Base-by-base conservation (phyloP, 2,329 filamentous ascomycete species). In the Lecanosticta acicola region DNA sequence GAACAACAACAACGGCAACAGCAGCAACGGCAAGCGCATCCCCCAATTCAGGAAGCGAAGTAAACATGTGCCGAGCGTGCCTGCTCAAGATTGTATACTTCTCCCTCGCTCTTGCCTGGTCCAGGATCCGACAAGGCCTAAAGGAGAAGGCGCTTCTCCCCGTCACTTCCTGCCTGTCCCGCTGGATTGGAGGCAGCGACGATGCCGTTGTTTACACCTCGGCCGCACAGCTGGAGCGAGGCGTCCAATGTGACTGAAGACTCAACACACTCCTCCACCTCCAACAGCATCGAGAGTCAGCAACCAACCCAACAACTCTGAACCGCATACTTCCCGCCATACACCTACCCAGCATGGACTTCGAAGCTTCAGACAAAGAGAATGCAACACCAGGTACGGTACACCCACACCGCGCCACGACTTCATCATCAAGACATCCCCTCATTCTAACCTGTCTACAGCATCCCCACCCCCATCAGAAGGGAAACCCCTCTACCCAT, bases 21-120 rank as follows among this genome's bases (percentile, higher is more conserved):
- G 26, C 26, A 7, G 9, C 14, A 41, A 16, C 16, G 17, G 4
- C 18, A 26, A 40, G 10, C 21, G 26, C 2, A 10, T 2, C 18
- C 36, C 13, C 32, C 3, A 4, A 17, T 24, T 32, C 18, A 13
- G 21, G n/a, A n/a, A n/a, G n/a, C n/a, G n/a, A n/a, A n/a, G n/a
- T n/a, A 17, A 9, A 42, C 11, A 41, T 46, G 44, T 46, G 38
- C 24, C 37, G 17, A 18, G 16, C 29, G 21, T 42, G 38, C 44
- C 17, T 41, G 2, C 39, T 20, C 21, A 40, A 38, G 13, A 32
- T 46, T 13, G 32, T 35, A 14, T 38, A 19, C 39, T 11, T 29
- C 39, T 41, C 33, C 11, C 39, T 36, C 4, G 20, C 21, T 20
- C 20, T 42, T 2, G 10, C 35, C 1, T 41, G 39, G 33, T 37